Conservation (phyloP, 2,329 filamentous ascomycete genomes). For the Amphichorda felina region DNA sequence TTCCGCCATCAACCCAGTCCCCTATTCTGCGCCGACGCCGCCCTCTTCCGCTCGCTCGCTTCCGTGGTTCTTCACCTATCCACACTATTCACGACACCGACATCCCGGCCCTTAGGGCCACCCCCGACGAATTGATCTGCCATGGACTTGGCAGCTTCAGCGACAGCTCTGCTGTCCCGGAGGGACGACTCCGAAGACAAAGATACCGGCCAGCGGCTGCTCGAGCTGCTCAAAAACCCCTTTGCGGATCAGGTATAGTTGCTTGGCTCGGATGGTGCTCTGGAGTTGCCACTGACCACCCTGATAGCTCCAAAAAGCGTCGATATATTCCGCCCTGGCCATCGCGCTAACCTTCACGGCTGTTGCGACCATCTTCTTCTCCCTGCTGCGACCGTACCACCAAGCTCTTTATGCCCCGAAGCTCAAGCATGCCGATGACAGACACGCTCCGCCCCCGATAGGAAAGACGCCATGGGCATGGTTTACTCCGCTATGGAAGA, state of each 20-base stretch:
- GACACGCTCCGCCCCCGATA: slow-evolving; percentile 76
- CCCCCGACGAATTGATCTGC: not conserved
- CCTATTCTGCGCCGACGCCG: too few relatives aligned
- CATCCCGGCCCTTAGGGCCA: too few relatives aligned
- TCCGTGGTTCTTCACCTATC: too few relatives aligned
- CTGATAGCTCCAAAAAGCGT: slow-evolving; percentile 15
- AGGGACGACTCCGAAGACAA: slow-evolving; percentile 3
- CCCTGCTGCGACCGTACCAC: slow-evolving; percentile 81
- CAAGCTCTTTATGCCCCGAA: slow-evolving; percentile 89
- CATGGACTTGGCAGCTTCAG: slow-evolving; percentile 3
- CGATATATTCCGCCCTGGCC: slow-evolving; percentile 67
- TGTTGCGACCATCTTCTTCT: slow-evolving; percentile 71
- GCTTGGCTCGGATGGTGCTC: not conserved
- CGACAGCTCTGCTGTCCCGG: not conserved
- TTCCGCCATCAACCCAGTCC: too few relatives aligned
- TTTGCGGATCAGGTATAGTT: slow-evolving; percentile 32
- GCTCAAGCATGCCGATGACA: slow-evolving; percentile 82
- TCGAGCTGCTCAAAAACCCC: slow-evolving; percentile 36
- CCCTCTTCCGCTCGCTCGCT: too few relatives aligned
- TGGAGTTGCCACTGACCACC: not conserved
- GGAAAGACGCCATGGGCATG: slow-evolving; percentile 83
- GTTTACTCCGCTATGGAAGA: slow-evolving; percentile 66
- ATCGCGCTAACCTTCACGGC: slow-evolving; percentile 68
- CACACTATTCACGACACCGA: too few relatives aligned
- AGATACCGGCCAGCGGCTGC: slow-evolving; percentile 28